These are phyloP conservation scores for Whalleya microplaca DNA, from an alignment of 2,329 filamentous ascomycete species.

Conservation along the genomic window DNA sequence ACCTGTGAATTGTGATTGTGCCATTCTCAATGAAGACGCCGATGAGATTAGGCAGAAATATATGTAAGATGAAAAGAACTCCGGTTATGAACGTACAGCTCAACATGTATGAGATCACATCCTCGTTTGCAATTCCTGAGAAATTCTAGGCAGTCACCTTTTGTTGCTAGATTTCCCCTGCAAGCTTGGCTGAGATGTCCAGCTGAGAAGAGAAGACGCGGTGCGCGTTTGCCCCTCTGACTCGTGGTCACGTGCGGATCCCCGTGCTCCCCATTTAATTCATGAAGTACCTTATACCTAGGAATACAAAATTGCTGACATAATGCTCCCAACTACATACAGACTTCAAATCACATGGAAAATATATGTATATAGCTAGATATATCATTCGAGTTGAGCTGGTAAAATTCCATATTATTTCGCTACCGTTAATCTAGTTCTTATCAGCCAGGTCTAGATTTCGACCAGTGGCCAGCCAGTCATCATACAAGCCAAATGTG, in stretches of 20 bases:
- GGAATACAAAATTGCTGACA: background rate
- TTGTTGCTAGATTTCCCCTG: background rate
- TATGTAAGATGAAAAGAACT: background rate
- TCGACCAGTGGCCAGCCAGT: slow-evolving; percentile 4
- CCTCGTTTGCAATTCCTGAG: background rate
- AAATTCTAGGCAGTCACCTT: background rate
- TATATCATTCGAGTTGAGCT: background rate
- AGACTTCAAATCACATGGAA: background rate
- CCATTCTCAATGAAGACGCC: slow-evolving; percentile 21
- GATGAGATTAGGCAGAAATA: background rate
- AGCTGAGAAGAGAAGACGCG: slow-evolving; percentile 9
- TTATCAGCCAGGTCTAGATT: background rate
- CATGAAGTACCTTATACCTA: background rate
- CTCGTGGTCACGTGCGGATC: slow-evolving; percentile 20
- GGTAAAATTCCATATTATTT: background rate
- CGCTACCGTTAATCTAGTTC: background rate
- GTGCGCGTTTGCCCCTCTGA: slow-evolving; percentile 23
- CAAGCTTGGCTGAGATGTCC: background rate
- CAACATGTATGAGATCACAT: background rate
- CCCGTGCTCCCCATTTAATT: background rate
- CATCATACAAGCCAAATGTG: slow-evolving; percentile 13
- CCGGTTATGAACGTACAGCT: background rate
- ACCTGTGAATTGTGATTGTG: slow-evolving; percentile 31
- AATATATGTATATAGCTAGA: background rate
- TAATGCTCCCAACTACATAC: background rate